phyloP scores from a whole-genome alignment of 202 grass and related monocot species.

The Dendrocalamus latiflorus region DNA sequence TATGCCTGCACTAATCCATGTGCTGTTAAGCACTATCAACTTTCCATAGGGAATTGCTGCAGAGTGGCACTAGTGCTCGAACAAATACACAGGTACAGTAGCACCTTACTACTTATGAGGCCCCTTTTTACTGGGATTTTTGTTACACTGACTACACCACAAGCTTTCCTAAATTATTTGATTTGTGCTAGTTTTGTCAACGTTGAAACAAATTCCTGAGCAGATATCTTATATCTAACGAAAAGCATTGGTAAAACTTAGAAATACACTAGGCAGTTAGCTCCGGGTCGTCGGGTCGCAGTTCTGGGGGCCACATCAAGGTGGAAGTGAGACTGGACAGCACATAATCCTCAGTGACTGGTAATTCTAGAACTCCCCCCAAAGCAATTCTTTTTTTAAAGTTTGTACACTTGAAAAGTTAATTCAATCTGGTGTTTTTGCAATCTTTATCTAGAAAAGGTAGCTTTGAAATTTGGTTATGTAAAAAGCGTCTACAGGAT shows the following conservation, averaged over 20 bases:
- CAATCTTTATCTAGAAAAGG: neutral
- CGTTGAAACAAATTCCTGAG: neutral
- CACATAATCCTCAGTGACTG: neutral
- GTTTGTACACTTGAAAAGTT: neutral
- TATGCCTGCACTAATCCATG: slow-evolving; percentile 15
- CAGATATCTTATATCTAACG: neutral
- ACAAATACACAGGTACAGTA: neutral
- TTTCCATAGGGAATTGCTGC: neutral
- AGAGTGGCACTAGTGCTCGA: neutral
- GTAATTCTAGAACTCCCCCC: neutral
- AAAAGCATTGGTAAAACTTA: too few species aligned
- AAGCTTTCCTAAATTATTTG: neutral
- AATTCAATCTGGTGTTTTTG: neutral
- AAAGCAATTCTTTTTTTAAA: neutral
- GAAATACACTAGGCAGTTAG: too few species aligned
- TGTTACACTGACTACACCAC: neutral
- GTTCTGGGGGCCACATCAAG: neutral
- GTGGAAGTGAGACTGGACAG: neutral
- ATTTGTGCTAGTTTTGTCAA: neutral
- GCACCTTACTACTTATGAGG: neutral
- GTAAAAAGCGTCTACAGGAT: neutral
- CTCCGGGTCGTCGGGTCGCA: neutral
- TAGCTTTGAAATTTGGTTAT: neutral
- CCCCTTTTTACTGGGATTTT: neutral
- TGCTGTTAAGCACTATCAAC: slow-evolving; percentile 28